These are phyloP conservation scores for Trichoderma semiorbis DNA, from an alignment of 2,329 filamentous ascomycete genomes.

Conservation along the genomic window DNA sequence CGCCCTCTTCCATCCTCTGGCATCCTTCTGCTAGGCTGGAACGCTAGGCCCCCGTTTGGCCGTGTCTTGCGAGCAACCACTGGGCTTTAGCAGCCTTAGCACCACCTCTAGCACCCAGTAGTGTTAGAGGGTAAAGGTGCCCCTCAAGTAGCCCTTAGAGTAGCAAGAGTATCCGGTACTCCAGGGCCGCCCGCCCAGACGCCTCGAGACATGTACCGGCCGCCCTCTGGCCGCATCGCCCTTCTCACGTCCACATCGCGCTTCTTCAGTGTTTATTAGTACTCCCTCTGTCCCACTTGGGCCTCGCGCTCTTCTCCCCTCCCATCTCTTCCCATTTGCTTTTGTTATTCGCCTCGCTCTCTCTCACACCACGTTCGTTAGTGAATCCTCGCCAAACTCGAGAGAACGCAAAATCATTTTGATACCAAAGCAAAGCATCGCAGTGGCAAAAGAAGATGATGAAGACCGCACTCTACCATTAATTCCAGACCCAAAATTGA, in stretches of 20 bases:
- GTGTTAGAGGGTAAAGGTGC: background rate
- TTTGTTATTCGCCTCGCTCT: background rate
- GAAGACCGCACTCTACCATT: background rate
- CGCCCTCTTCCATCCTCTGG: background rate
- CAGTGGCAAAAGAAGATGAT: background rate
- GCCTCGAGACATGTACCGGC: background rate
- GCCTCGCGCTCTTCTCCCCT: constrained; percentile 9
- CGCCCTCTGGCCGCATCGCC: background rate
- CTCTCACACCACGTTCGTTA: background rate
- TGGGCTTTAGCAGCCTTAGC: background rate
- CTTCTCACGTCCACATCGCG: constrained; percentile 6
- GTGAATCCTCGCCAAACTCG: background rate
- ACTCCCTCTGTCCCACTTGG: constrained; percentile 11
- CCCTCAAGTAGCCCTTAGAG: background rate
- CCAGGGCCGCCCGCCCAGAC: background rate
- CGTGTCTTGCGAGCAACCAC: background rate
- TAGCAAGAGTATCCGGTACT: background rate
- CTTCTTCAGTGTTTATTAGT: constrained; percentile 12
- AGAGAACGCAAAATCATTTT: background rate
- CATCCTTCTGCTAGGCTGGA: background rate
- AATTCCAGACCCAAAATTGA: constrained; percentile 4
- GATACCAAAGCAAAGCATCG: background rate
- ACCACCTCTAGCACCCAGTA: background rate
- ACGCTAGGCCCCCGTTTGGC: background rate
- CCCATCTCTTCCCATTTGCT: background rate